Evolutionary conservation across 129 eudicot genomes (phyloP).

Genomic region (Deinandra increscens): DNA sequence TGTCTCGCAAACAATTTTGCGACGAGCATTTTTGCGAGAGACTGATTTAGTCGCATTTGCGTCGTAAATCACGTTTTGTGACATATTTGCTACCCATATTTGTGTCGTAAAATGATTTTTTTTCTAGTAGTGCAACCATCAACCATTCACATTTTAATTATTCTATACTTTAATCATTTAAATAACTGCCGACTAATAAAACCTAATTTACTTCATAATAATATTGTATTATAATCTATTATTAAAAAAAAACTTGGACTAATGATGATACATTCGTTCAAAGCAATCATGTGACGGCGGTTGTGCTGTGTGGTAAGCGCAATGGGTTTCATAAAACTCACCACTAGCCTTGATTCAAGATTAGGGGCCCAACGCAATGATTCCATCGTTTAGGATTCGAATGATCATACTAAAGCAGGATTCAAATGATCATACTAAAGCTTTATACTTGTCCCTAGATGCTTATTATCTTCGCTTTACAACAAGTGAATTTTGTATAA

Average conservation of each 20-base stretch:
- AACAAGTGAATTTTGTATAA: too few species aligned
- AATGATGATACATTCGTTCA: slow-evolving; percentile 12
- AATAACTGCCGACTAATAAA: neutral
- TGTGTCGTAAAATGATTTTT: too few species aligned
- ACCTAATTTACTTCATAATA: neutral
- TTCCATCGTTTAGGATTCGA: slow-evolving; percentile 3
- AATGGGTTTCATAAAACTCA: slow-evolving; percentile 21
- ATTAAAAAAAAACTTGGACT: neutral
- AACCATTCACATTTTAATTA: neutral
- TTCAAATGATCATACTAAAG: too few species aligned
- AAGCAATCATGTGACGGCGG: slow-evolving; percentile 22
- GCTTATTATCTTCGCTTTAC: too few species aligned
- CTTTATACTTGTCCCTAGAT: too few species aligned
- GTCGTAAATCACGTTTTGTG: too few species aligned
- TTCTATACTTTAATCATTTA: neutral
- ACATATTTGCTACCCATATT: too few species aligned
- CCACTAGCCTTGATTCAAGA: slow-evolving; percentile 10
- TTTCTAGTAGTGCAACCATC: too few species aligned
- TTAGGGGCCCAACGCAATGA: slow-evolving; percentile 19
- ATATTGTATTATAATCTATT: neutral
- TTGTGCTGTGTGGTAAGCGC: slow-evolving; percentile 23
- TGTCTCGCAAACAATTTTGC: too few species aligned
- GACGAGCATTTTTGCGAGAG: too few species aligned
- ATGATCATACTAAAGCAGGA: slow-evolving; percentile 13
- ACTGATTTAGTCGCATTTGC: too few species aligned